Base-by-base conservation (phyloP, 306 rosid genomes). In the Vachellia pachyceras region DNA sequence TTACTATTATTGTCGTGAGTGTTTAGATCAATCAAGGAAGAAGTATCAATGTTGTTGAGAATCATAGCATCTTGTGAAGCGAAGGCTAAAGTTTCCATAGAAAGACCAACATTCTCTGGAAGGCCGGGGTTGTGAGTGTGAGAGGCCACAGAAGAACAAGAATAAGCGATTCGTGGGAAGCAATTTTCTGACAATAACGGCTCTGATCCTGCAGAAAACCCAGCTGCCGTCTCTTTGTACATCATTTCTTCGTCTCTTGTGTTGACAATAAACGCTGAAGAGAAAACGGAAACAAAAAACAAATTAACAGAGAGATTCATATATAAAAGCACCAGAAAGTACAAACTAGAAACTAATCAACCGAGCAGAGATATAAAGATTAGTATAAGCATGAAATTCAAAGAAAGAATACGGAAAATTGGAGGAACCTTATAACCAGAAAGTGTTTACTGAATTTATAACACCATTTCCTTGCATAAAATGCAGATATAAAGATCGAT, bases 71-170 rank as follows among this genome's bases (percentile, higher is more conserved):
- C 79, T 36, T 80, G 77, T 11, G 83, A 23, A 37, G 78, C 67
- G 70, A 67, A 76, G 14, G 82, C 46, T 35, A 76, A 70, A 39
- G 14, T 81, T 74, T 81, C 76, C 77, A 55, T 0, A 18, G 82
- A 77, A 63, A 77, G 69, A 65, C 69, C 58, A 63, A 71, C 75
- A 77, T 80, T 80, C 65, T 81, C 81, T 36, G 75, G 6, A 18
- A 66, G 7, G 7, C 12, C 7, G 18, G 23, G 22, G 47, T 60
- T 75, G 7, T 37, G 73, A 39, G 46, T 58, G 76, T 63, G n/a
- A 15, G 44, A 35, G 23, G 23, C 44, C 20, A 17, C 23, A 64
- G 83, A 46, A 55, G 23, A 18, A 39, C 1, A 29, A 29, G 33
- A 29, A 29, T 29, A 29, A 39, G 42, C 80, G 15, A 79, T 55